Conservation (phyloP, 2,329 filamentous ascomycete species). For the Nemania serpens region DNA sequence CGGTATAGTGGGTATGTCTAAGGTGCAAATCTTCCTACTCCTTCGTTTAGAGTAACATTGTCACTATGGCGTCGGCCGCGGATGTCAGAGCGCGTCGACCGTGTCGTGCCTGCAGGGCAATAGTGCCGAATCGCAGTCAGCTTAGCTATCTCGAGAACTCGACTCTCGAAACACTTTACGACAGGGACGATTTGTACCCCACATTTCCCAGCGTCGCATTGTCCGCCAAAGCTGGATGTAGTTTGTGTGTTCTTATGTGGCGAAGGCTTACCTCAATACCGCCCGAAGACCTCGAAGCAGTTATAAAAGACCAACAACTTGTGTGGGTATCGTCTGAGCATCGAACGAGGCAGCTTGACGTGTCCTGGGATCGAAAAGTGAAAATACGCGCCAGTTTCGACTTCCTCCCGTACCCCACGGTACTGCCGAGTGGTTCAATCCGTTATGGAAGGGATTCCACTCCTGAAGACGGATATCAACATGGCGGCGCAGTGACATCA, state of each 20-base stretch:
- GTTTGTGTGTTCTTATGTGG: conserved; percentile 5
- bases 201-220: conserved; percentile 3
- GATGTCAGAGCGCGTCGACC: not conserved
- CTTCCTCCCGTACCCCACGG: not conserved
- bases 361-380: conserved; percentile 1
- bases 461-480: not conserved
- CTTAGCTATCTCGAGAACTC: not conserved
- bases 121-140: conserved; percentile 6
- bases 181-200: conserved; percentile 6
- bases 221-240: conserved; percentile 9
- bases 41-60: too few relatives aligned
- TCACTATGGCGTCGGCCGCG: not conserved
- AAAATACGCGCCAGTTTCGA: conserved; percentile 2
- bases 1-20: too few relatives aligned
- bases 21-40: too few relatives aligned
- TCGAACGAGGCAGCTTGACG: not conserved
- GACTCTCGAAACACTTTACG: not conserved
- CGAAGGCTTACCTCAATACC: conserved; percentile 12
- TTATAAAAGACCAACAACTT: not conserved
- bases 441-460: not conserved
- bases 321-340: not conserved
- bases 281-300: not conserved
- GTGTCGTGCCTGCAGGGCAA: not conserved
- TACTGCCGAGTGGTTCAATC: not conserved
- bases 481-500: conserved; percentile 17